Conservation (phyloP, 2,329 filamentous ascomycete genomes). For the Raffaelea arxii region DNA sequence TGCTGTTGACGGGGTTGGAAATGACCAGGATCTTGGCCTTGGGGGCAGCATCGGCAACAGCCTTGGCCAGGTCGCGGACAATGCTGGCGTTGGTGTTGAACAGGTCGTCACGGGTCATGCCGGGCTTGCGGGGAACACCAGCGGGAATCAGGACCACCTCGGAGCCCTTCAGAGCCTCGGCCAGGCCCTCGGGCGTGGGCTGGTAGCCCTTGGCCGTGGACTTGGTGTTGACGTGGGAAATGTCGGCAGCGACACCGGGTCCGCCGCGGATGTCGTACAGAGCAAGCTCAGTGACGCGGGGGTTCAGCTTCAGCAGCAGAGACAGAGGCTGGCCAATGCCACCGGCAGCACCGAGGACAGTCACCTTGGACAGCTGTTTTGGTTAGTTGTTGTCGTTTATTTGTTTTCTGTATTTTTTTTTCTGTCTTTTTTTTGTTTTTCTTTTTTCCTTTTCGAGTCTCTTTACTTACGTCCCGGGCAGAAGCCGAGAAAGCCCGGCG, state of each 20-base stretch:
- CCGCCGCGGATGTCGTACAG: constrained; percentile 96
- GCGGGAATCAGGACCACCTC: constrained; percentile 97
- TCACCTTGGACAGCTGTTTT: constrained; percentile 86
- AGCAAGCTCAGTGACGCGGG: constrained; percentile 82
- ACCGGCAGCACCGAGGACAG: constrained; percentile 91
- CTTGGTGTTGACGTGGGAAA: constrained; percentile 99
- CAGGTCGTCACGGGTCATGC: constrained; percentile 99
- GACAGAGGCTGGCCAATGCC: constrained; percentile 98
- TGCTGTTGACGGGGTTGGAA: constrained; percentile 99
- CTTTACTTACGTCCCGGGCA: constrained; percentile 58
- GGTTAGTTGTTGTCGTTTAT: too few relatives aligned
- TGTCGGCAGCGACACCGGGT: constrained; percentile 94
- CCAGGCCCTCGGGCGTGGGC: constrained; percentile 64
- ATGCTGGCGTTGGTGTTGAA: constrained; percentile 99
- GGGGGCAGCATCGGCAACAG: constrained; percentile 76
- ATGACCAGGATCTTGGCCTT: constrained; percentile 96
- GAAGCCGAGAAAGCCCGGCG: constrained; percentile 74
- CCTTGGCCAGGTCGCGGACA: constrained; percentile 96
- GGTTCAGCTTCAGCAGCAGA: constrained; percentile 97
- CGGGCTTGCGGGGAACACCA: constrained; percentile 97
- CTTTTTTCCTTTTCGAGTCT: too few relatives aligned
- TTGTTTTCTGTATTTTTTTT: too few relatives aligned
- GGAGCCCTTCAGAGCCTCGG: constrained; percentile 69
- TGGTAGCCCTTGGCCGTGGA: constrained; percentile 86
- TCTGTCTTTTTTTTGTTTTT: too few relatives aligned